Percentiles rank a stretch among this genome's conserved stretches.
phyloP scores from a whole-genome alignment of 768 basidiomycete species.

The Lyophyllum semitale region DNA sequence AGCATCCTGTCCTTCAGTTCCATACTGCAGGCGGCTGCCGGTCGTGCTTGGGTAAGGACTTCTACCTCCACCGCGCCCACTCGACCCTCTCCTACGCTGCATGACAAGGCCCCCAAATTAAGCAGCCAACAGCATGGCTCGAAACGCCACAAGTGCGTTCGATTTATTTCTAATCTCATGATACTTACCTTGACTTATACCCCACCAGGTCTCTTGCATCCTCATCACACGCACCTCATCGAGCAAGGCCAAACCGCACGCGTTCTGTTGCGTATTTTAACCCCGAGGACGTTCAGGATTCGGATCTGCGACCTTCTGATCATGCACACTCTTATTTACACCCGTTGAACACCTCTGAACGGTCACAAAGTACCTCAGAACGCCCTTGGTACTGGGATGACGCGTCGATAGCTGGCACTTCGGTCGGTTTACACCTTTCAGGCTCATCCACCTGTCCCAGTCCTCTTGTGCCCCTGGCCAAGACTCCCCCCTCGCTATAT shows the following conservation, averaged over 20 bases:
- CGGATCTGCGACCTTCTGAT: slow-evolving; percentile 26
- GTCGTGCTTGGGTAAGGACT: slow-evolving; percentile 46
- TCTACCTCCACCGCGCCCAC: slow-evolving; percentile 11
- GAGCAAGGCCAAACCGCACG: background rate
- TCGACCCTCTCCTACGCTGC: background rate
- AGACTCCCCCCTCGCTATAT: slow-evolving; percentile 35
- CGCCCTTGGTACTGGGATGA: slow-evolving; percentile 11
- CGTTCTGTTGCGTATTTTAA: slow-evolving; percentile 17
- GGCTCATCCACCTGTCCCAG: background rate
- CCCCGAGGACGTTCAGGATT: slow-evolving; percentile 21
- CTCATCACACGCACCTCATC: background rate
- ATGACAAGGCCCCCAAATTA: background rate
- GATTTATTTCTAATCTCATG: background rate
- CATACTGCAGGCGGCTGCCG: slow-evolving; percentile 49
- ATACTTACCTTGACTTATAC: background rate
- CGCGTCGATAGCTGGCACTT: slow-evolving; percentile 10
- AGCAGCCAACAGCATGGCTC: background rate
- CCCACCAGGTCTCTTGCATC: slow-evolving; percentile 1
- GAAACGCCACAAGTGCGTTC: slow-evolving; percentile 2
- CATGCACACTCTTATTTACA: slow-evolving; percentile 18
- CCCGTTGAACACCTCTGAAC: background rate
- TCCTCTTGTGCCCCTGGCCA: slow-evolving; percentile 27
- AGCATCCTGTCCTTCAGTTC: slow-evolving; percentile 35
- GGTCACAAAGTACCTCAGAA: background rate
- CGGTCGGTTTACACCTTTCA: background rate